These are phyloP conservation scores for Ogataea hybrid DNA, from an alignment of 1,139 yeast species.

Conservation along the genomic window DNA sequence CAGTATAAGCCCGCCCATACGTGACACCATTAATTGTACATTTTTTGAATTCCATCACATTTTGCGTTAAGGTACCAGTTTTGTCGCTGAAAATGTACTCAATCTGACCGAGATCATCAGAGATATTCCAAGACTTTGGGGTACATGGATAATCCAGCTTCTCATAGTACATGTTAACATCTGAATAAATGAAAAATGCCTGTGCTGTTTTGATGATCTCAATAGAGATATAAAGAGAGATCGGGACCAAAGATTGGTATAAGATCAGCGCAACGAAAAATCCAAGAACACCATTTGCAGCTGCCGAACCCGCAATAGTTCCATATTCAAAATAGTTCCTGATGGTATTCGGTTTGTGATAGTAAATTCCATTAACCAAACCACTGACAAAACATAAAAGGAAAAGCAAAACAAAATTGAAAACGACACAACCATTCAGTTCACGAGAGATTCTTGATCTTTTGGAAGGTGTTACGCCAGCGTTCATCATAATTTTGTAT, in stretches of 20 bases:
- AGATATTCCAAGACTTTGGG: slow-evolving; percentile 95
- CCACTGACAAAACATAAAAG: slow-evolving; percentile 81
- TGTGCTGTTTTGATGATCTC: slow-evolving; percentile 94
- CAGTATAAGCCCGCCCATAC: slow-evolving; percentile 94
- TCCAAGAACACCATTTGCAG: slow-evolving; percentile 77
- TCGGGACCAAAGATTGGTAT: slow-evolving; percentile 91
- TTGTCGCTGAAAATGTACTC: slow-evolving; percentile 95
- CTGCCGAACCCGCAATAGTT: slow-evolving; percentile 60
- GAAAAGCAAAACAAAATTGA: slow-evolving; percentile 75
- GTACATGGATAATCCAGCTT: slow-evolving; percentile 90
- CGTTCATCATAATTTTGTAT: slow-evolving; percentile 86
- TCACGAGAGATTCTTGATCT: slow-evolving; percentile 79
- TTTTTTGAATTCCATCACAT: slow-evolving; percentile 95
- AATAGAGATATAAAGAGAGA: slow-evolving; percentile 89
- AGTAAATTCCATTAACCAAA: slow-evolving; percentile 76
- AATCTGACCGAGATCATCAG: slow-evolving; percentile 96
- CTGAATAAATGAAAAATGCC: slow-evolving; percentile 90
- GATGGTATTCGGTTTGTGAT: slow-evolving; percentile 51
- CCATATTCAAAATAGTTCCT: slow-evolving; percentile 72
- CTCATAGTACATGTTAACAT: slow-evolving; percentile 80
- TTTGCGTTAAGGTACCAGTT: slow-evolving; percentile 95
- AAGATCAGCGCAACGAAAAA: slow-evolving; percentile 89
- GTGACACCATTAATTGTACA: slow-evolving; percentile 85
- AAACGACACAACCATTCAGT: slow-evolving; percentile 74
- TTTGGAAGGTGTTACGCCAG: slow-evolving; percentile 92